Evolutionary conservation across 2,329 filamentous ascomycete genomes (phyloP).

Genomic region (Cercospora sp.): DNA sequence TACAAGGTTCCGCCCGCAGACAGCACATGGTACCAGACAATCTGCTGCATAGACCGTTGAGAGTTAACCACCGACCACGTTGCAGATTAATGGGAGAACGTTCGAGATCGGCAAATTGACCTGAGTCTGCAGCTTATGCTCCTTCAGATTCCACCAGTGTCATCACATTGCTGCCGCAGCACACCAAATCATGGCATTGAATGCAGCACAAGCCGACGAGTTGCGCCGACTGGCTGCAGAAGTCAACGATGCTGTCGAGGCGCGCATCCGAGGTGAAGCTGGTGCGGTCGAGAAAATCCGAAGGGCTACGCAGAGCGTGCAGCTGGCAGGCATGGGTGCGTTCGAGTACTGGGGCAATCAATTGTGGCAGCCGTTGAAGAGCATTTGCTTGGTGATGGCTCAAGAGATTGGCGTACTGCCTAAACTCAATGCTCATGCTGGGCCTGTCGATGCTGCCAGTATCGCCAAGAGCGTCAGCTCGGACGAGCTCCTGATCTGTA

Average conservation of each 20-base stretch:
- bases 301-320: conserved; percentile 11
- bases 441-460: neutral
- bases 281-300: conserved; percentile 13
- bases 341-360: conserved; percentile 15
- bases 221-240: conserved; percentile 9
- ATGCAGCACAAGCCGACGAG: conserved; percentile 7
- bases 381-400: conserved; percentile 18
- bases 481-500: conserved; percentile 9
- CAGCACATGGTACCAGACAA: neutral
- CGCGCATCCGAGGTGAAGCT: conserved; percentile 14
- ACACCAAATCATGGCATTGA: conserved; percentile 6
- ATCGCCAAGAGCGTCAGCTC: conserved; percentile 1
- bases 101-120: neutral
- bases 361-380: conserved; percentile 15
- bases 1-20: conserved; percentile 1
- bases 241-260: conserved; percentile 14
- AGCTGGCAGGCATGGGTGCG: conserved; percentile 14
- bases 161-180: neutral
- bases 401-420: conserved; percentile 14
- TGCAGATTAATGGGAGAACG: neutral
- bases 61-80: neutral
- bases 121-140: neutral
- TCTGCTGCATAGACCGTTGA: neutral
- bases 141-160: neutral
- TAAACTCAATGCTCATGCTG: conserved; percentile 7